Evolutionary conservation across 2,329 filamentous ascomycete genomes (phyloP).

Genomic region (Leptosphaerulina australis): DNA sequence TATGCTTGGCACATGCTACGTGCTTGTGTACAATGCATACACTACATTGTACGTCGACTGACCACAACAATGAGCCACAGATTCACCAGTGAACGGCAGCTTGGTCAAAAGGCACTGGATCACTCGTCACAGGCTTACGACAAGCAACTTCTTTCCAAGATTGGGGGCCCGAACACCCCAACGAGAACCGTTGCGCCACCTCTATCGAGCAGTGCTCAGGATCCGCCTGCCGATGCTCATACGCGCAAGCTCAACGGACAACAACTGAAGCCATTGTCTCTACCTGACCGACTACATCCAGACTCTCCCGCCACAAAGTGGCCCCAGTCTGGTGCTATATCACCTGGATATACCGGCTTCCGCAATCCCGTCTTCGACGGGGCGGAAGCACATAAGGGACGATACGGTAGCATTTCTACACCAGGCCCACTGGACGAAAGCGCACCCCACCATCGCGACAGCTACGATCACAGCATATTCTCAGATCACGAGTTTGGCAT

Average conservation of each 20-base stretch:
- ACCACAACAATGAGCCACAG: slow-evolving; percentile 45
- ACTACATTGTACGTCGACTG: slow-evolving; percentile 16
- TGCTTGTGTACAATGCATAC: slow-evolving; percentile 12
- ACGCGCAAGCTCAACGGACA: slow-evolving; percentile 51
- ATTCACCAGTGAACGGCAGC: slow-evolving; percentile 64
- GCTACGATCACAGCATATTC: slow-evolving; percentile 65
- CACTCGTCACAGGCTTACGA: slow-evolving; percentile 67
- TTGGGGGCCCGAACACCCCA: slow-evolving; percentile 64
- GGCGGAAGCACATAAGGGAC: slow-evolving; percentile 45
- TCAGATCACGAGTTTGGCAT: slow-evolving; percentile 58
- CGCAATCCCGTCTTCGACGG: slow-evolving; percentile 52
- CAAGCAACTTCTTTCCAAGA: slow-evolving; percentile 66
- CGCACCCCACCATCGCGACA: slow-evolving; percentile 63
- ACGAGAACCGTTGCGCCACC: slow-evolving; percentile 50
- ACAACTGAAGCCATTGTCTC: slow-evolving; percentile 51
- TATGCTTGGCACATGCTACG: slow-evolving; percentile 1
- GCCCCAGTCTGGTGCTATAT: slow-evolving; percentile 51
- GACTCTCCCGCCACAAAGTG: slow-evolving; percentile 51
- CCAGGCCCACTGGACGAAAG: slow-evolving; percentile 56
- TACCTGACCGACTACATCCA: slow-evolving; percentile 51
- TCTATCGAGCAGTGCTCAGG: slow-evolving; percentile 44
- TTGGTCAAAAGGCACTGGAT: slow-evolving; percentile 63
- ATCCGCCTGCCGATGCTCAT: slow-evolving; percentile 45
- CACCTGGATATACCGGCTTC: slow-evolving; percentile 51
- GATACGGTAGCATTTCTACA: slow-evolving; percentile 57